Conservation (phyloP, 2,329 filamentous ascomycete species). For the Westerdykella sp. region DNA sequence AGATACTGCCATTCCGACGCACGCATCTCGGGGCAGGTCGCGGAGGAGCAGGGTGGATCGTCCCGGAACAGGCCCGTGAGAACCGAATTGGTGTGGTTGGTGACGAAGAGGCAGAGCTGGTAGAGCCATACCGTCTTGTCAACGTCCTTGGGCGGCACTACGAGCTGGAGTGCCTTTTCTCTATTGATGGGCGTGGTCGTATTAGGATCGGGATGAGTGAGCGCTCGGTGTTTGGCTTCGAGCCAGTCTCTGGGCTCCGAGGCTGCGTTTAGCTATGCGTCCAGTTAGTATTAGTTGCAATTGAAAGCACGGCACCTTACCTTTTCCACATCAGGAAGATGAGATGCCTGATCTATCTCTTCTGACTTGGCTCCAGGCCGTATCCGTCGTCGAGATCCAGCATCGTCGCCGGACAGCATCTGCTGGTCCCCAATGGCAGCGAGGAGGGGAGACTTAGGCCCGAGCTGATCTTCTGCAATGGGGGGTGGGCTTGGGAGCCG, state of each 20-base stretch:
- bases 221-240: conserved; percentile 79
- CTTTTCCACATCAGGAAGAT: conserved; percentile 77
- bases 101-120: conserved; percentile 93
- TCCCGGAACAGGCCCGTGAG: conserved; percentile 92
- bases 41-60: conserved; percentile 76
- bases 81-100: conserved; percentile 86
- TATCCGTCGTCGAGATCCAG: conserved; percentile 75
- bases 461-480: conserved; percentile 88
- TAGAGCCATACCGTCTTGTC: conserved; percentile 93
- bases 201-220: conserved; percentile 57
- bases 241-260: conserved; percentile 98
- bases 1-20: conserved; percentile 99
- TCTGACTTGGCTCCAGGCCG: conserved; percentile 85
- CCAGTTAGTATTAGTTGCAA: conserved; percentile 13
- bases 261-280: conserved; percentile 76
- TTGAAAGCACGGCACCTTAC: conserved; percentile 44
- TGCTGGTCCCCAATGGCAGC: conserved; percentile 55
- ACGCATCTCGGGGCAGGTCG: conserved; percentile 95
- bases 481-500: conserved; percentile 92
- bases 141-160: conserved; percentile 71
- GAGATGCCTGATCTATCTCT: conserved; percentile 89
- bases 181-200: conserved; percentile 67
- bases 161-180: conserved; percentile 67
- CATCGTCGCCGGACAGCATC: conserved; percentile 52
- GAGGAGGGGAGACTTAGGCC: conserved; percentile 66